Evolutionary conservation across 345 rosid genomes (phyloP).

Genomic region (Anastatica hierochuntica): DNA sequence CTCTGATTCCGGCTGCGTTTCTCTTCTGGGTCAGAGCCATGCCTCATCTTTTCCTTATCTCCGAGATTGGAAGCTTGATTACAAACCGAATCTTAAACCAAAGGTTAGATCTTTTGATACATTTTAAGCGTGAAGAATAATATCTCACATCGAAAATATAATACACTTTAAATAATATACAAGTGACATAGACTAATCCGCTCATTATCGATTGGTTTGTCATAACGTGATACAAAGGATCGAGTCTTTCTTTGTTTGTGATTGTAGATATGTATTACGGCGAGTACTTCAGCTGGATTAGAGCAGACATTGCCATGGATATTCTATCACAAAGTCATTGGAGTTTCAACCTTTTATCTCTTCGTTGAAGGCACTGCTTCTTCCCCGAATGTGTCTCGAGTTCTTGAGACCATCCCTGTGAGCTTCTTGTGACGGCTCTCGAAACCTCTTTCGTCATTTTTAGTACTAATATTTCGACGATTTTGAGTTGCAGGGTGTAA

Average conservation of each 20-base stretch:
- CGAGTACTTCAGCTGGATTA: constrained; percentile 91
- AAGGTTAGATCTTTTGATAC: constrained; percentile 36
- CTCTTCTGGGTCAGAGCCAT: constrained; percentile 47
- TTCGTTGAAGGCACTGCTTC: constrained; percentile 94
- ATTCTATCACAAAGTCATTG: constrained; percentile 79
- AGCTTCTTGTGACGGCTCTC: no score
- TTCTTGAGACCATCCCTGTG: constrained; percentile 59
- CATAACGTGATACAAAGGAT: neutral
- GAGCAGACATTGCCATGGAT: constrained; percentile 89
- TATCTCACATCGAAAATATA: no score
- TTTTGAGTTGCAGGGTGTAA: constrained; percentile 52
- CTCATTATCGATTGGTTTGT: no score
- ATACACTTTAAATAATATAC: no score
- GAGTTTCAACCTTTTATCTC: constrained; percentile 62
- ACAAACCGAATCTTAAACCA: constrained; percentile 52
- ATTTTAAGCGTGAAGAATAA: no score
- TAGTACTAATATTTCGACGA: neutral
- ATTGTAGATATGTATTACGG: constrained; percentile 63
- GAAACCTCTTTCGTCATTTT: neutral
- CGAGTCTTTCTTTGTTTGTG: constrained; percentile 15
- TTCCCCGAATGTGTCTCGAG: constrained; percentile 51
- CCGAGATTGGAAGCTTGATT: constrained; percentile 47
- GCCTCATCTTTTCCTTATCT: constrained; percentile 56
- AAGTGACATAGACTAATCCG: no score
- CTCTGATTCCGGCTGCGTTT: constrained; percentile 38